phyloP scores from a whole-genome alignment of 108 stramenopile genomes.

The Nitzschia sp. region DNA sequence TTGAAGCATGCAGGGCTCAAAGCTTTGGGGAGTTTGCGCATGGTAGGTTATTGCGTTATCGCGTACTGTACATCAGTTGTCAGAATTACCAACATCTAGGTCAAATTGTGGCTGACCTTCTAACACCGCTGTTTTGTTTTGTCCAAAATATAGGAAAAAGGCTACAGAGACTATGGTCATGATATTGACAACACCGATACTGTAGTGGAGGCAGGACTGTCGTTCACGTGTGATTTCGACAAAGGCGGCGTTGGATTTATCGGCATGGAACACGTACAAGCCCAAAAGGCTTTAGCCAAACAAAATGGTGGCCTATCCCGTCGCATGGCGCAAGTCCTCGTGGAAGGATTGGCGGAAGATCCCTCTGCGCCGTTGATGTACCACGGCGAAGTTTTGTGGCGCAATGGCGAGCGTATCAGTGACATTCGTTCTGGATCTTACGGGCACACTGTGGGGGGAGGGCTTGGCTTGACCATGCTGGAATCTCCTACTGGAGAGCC shows the following conservation, averaged over 20 bases:
- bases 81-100: too few species aligned
- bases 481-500: conserved; percentile 15
- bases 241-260: conserved; percentile 61
- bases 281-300: conserved; percentile 28
- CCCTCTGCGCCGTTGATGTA: conserved; percentile 47
- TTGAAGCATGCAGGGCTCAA: conserved; percentile 62
- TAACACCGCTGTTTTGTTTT: neutral
- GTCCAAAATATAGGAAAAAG: conserved; percentile 53
- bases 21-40: conserved; percentile 65
- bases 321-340: conserved; percentile 48
- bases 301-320: conserved; percentile 43
- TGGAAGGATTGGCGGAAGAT: conserved; percentile 24
- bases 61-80: too few species aligned
- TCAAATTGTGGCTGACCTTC: too few species aligned
- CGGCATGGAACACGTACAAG: conserved; percentile 51
- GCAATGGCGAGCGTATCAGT: conserved; percentile 60
- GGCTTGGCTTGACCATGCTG: conserved; percentile 71
- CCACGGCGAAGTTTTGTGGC: conserved; percentile 72
- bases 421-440: conserved; percentile 68
- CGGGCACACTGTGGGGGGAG: conserved; percentile 69
- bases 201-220: conserved; percentile 61
- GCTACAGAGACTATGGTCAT: conserved; percentile 84
- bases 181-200: conserved; percentile 83
- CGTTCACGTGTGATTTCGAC: conserved; percentile 72
- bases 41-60: conserved; percentile 24